phyloP scores from a whole-genome alignment of 192 early-diverging fungal genomes.

The Gamsiella multidivaricata region DNA sequence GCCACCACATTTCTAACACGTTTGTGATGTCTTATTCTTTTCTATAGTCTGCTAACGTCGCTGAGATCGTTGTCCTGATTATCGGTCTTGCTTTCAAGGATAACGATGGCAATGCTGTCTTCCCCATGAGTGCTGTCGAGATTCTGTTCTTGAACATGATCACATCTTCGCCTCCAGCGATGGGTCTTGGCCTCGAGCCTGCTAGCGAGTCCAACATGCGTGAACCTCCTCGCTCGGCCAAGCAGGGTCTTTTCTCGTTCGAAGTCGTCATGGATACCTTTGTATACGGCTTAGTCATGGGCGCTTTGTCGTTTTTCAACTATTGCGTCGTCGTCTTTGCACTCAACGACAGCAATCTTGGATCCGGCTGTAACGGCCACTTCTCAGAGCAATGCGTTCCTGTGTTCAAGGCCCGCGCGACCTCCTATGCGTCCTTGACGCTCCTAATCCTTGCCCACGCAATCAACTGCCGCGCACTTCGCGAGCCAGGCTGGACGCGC shows the following conservation, averaged over 20 bases:
- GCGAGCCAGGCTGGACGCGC: conserved; percentile 67
- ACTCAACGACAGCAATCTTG: conserved; percentile 68
- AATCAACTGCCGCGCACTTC: conserved; percentile 78
- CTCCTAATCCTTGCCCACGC: conserved; percentile 77
- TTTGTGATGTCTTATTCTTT: background rate
- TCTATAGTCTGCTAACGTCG: conserved; percentile 68
- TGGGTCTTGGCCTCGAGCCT: conserved; percentile 80
- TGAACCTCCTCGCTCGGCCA: conserved; percentile 70
- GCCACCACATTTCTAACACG: too few relatives aligned
- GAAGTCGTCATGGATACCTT: conserved; percentile 73
- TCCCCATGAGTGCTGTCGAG: conserved; percentile 81
- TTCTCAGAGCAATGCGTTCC: conserved; percentile 56
- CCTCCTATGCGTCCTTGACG: conserved; percentile 77
- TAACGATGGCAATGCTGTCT: conserved; percentile 66
- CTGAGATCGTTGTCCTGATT: conserved; percentile 77
- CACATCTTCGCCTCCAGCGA: conserved; percentile 81
- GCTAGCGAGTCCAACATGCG: conserved; percentile 72
- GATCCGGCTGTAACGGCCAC: conserved; percentile 63
- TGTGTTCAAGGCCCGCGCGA: conserved; percentile 77
- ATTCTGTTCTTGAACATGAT: conserved; percentile 86
- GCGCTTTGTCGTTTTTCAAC: conserved; percentile 67
- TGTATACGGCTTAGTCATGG: conserved; percentile 74
- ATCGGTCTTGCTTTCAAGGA: conserved; percentile 79
- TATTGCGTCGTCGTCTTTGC: conserved; percentile 73
- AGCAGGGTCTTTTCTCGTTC: conserved; percentile 74